Percentiles rank a stretch among this genome's conserved stretches.
Conservation (phyloP, 2,329 filamentous ascomycete genomes). For the Cladosporium sphaerospermum region DNA sequence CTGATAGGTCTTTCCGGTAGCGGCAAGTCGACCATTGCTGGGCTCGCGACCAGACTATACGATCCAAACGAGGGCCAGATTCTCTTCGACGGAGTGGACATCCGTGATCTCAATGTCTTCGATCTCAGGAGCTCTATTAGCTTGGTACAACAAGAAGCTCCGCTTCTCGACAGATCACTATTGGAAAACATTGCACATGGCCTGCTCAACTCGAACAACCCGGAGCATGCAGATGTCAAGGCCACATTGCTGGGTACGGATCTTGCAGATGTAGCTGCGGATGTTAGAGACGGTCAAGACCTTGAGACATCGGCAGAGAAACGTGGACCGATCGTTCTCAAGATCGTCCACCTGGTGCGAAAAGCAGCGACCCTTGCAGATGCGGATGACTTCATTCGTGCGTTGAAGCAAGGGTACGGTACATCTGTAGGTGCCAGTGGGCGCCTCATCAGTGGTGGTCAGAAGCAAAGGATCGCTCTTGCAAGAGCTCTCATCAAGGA, state of each 20-base stretch:
- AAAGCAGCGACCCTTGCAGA: conserved; percentile 87
- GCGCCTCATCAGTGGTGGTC: conserved; percentile 33
- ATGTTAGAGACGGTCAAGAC: conserved; percentile 47
- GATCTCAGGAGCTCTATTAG: conserved; percentile 30
- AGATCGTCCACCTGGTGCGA: conserved; percentile 88
- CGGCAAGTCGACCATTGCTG: conserved; percentile 79
- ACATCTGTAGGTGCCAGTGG: conserved; percentile 41
- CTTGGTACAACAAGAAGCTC: conserved; percentile 47
- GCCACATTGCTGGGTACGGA: conserved; percentile 37
- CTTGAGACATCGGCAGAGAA: conserved; percentile 39
- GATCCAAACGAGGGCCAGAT: conserved; percentile 31
- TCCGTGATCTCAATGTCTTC: conserved; percentile 34
- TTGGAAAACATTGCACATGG: conserved; percentile 50
- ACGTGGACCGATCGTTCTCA: conserved; percentile 33
- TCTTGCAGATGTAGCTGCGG: conserved; percentile 37
- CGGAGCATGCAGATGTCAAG: conserved; percentile 36
- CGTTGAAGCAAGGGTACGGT: conserved; percentile 44
- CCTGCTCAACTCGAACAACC: conserved; percentile 35
- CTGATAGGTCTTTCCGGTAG: conserved; percentile 80
- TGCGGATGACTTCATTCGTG: conserved; percentile 46
- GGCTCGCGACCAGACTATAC: conserved; percentile 44
- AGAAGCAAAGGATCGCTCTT: conserved; percentile 39
- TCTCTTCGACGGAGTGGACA: conserved; percentile 33
- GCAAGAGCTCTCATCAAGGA: conserved; percentile 43
- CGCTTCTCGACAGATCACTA: conserved; percentile 46